phyloP scores from a whole-genome alignment of 352 stramenopile genomes.

The Phytophthora syringae region DNA sequence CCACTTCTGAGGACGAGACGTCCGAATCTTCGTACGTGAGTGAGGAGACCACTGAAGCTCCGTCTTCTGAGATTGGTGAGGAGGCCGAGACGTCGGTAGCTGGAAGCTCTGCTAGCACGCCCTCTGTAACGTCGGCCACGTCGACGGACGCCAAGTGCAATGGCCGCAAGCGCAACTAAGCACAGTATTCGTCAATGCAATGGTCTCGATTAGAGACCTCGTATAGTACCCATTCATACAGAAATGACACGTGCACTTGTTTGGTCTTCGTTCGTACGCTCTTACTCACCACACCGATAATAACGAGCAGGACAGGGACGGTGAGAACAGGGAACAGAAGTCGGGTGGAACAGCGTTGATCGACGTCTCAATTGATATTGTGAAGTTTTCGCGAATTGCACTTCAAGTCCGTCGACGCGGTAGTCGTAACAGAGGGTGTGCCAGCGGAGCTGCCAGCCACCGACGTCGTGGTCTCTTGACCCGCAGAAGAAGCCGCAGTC shows the following conservation, averaged over 20 bases:
- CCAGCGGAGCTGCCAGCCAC: constrained; percentile 10
- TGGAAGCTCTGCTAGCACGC: neutral
- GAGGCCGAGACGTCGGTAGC: neutral
- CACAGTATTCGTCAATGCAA: neutral
- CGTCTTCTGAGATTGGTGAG: constrained; percentile 1
- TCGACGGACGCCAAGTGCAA: neutral
- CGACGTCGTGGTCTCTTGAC: constrained; percentile 10
- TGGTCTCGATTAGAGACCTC: neutral
- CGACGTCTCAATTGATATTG: no score
- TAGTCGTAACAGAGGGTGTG: constrained; percentile 9
- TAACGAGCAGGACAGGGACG: no score
- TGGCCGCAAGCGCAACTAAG: constrained; percentile 7
- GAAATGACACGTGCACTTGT: no score
- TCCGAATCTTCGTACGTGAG: no score
- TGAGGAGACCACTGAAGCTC: neutral
- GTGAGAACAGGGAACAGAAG: no score
- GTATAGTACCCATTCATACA: no score
- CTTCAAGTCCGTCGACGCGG: constrained; percentile 15
- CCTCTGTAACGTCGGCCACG: neutral
- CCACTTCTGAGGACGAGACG: no score
- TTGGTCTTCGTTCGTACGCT: no score
- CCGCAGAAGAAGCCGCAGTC: constrained; percentile 5
- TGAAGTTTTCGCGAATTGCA: no score
- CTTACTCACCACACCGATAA: no score
- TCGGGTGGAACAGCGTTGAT: no score